Evolutionary conservation across 176 grass and related monocot species (phyloP), one percentile per base, ranked within the genome.

Genomic region (Pharus latifolius): DNA sequence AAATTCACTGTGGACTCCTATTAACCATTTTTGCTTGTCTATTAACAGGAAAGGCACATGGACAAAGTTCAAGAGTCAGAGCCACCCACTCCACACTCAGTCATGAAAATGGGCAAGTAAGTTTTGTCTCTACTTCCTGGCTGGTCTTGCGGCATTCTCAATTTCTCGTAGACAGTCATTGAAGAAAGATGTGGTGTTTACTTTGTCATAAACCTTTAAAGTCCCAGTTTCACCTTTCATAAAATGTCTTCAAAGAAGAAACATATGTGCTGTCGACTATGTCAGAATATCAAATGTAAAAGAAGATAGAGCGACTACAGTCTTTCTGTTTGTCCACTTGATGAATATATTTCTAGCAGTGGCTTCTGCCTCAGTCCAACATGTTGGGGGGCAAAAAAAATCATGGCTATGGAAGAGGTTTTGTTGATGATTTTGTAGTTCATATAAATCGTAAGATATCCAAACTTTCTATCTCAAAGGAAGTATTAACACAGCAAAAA

Each of bases 11-110:
- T 78, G 28, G 15, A 26, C 1, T 45, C 57, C 56, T 70, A 25
- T 50, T 64, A 75, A 65, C 49, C 13, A 20, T 17, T 47, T 74
- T 20, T 72, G 14, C 20, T 77, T 79, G 68, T 17, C 2, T 57
- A 56, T 73, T 78, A 70, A 78, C 87, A 98, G 94, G 94, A 91
- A 73, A 87, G 79, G 19, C 84, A 88, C 28, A 32, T 50, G 43
- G 85, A 81, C 60, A 96, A 90, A 82, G 80, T 92, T 74, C 93
- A 86, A 87, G 89, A 92, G 60, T 92, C 81, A 19, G 90, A 98
- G 69, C 94, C 91, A 35, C 78, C 80, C 57, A 96, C 91, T 32
- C 91, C 91, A 60, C 54, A 67, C 60, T 96, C 91, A 40, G 70
- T 96, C 40, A 78, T 91, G 78, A 91, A 66, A 69, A 88, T 91